Evolutionary conservation across 352 stramenopile species (phyloP), one percentile per base, ranked within the genome.

Genomic region (Labyrinthula sp.): DNA sequence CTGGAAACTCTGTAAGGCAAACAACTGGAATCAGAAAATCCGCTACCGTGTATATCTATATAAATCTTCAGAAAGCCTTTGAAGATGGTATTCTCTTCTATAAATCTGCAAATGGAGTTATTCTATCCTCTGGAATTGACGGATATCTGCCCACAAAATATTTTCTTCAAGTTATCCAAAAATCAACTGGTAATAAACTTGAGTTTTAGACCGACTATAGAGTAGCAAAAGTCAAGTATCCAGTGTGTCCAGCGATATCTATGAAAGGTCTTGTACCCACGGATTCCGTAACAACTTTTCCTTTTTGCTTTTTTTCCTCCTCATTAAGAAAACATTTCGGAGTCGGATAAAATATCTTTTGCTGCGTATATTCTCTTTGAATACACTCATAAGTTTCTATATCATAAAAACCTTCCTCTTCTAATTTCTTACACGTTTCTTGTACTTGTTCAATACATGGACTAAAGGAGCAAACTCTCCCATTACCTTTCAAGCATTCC

Each of bases 401-500:
- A 26, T 26, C 12, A 20, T 82, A 73, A 60, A 82, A 86, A 31
- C 75, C 72, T 18, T 70, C 63, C 24, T 73, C 63, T 4, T 67
- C 58, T 21, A 88, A 55, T 8, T 63, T 67, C 21, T 66, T 70
- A 37, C 64, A 79, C 4, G 73, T 82, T 49, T 79, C 78, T 61
- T 94, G 81, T 21, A 94, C 87, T 61, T 99, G 90, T 66, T 99
- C 90, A 38, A 99, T 91, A 60, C 90, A 99, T 2, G 90, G 90
- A 41, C 77, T 94, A 67, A 97, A 99, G 20, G 73, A 91, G 31
- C 82, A 88, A 37, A 99, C 75, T 31, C 71, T 68, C 10, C 75
- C 81, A 49, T 77, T 79, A 27, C 77, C 66, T 62, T 92, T 92
- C 25, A 96, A 67, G 58, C 79, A 75, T 58, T 82, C 68, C 30